A percentile compares a stretch with the other conserved stretches of the same genome.
phyloP scores from a whole-genome alignment of 2,329 filamentous ascomycete species.

The Dissoconium aciculare region DNA sequence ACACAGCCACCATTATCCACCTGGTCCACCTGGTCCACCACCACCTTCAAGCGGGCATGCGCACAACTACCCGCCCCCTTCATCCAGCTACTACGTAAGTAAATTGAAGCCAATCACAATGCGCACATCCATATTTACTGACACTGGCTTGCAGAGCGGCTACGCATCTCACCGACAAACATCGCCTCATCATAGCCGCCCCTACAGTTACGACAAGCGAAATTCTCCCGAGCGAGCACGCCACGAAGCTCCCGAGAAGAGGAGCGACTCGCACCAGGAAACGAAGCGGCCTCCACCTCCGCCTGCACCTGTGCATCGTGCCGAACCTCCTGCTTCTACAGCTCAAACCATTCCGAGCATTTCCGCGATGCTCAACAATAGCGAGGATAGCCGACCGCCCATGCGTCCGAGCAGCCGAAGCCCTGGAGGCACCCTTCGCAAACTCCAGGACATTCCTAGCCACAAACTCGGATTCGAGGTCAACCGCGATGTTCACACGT shows the following conservation, averaged over 20 bases:
- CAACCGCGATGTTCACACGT: constrained; percentile 22
- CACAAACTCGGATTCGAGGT: constrained; percentile 27
- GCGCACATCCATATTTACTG: no score
- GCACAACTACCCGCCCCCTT: constrained; percentile 14
- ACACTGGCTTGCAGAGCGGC: constrained; percentile 4
- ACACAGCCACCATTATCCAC: no score
- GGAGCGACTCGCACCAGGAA: constrained; percentile 3
- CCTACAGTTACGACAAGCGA: constrained; percentile 1
- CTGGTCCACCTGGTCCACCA: no score
- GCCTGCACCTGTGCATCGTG: constrained; percentile 2
- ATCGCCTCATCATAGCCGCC: constrained; percentile 10
- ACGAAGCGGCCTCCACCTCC: constrained; percentile 8
- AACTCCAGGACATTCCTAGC: constrained; percentile 24
- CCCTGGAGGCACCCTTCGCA: constrained; percentile 15
- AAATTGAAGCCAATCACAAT: neutral
- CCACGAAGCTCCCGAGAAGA: constrained; percentile 3
- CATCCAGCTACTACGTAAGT: constrained; percentile 11
- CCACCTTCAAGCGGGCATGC: constrained; percentile 13
- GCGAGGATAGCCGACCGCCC: constrained; percentile 13
- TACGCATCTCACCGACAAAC: no score
- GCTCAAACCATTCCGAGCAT: constrained; percentile 39
- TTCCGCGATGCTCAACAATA: constrained; percentile 30
- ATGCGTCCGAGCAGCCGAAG: constrained; percentile 20
- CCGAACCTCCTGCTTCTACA: constrained; percentile 22
- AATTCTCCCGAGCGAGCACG: neutral